A percentile compares a stretch with the other conserved stretches of the same genome.
Conservation (phyloP, 2,329 filamentous ascomycete species). For the Leptodontidium sp. region DNA sequence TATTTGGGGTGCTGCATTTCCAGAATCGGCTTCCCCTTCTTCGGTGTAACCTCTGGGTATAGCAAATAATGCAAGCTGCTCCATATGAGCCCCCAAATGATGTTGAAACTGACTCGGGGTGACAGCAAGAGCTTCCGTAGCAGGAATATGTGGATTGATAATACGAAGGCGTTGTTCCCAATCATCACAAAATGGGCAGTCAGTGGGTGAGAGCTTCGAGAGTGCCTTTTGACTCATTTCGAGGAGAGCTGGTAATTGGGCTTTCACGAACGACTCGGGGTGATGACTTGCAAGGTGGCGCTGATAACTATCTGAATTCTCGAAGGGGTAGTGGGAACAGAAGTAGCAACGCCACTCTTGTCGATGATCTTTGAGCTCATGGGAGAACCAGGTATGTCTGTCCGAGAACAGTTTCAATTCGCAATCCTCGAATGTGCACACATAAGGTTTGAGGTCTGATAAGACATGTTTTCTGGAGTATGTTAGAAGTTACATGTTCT, state of each 20-base stretch:
- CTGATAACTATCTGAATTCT: constrained; percentile 13
- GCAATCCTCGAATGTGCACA: constrained; percentile 46
- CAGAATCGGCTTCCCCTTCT: constrained; percentile 29
- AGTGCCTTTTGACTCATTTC: constrained; percentile 31
- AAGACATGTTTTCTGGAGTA: constrained; percentile 42
- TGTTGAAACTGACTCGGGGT: constrained; percentile 33
- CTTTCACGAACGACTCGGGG: constrained; percentile 25
- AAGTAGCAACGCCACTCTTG: constrained; percentile 39
- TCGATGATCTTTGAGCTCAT: constrained; percentile 43
- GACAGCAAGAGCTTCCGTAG: constrained; percentile 15
- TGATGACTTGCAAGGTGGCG: constrained; percentile 26
- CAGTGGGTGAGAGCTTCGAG: constrained; percentile 29
- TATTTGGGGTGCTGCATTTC: constrained; percentile 5
- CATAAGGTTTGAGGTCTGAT: constrained; percentile 45
- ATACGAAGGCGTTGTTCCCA: constrained; percentile 35
- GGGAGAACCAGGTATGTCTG: constrained; percentile 42
- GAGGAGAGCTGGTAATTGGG: constrained; percentile 30
- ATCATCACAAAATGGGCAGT: constrained; percentile 45
- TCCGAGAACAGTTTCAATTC: constrained; percentile 41
- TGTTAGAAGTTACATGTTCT: background rate
- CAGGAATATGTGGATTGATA: constrained; percentile 25
- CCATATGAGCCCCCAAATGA: constrained; percentile 39
- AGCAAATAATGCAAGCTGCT: constrained; percentile 40
- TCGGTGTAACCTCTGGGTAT: constrained; percentile 29
- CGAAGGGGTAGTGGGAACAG: constrained; percentile 29